Conservation (phyloP, 129 eudicot species). For the Tagetes erecta region DNA sequence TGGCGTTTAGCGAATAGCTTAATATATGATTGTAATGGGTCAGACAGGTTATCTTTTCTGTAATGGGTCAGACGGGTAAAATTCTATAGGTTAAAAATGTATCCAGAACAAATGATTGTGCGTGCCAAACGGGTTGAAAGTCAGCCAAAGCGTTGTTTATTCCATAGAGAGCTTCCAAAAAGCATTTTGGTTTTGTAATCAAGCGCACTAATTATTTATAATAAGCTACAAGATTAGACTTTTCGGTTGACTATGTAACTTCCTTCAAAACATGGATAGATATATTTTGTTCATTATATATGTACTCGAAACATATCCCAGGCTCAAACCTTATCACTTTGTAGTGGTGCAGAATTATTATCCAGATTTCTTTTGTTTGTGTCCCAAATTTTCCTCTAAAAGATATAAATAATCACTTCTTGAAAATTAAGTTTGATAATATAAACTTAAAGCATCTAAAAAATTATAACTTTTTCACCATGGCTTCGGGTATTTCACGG, state of each 20-base stretch:
- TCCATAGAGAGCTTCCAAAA: background rate
- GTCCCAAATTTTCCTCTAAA: background rate
- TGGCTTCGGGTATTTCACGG: background rate
- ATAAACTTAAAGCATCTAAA: background rate
- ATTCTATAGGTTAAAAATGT: background rate
- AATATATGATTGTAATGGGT: background rate
- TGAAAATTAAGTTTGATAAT: conserved; percentile 7
- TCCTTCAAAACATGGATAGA: conserved; percentile 4
- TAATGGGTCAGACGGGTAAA: background rate
- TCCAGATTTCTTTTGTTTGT: conserved; percentile 22
- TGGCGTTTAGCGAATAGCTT: background rate
- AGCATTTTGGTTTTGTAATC: background rate
- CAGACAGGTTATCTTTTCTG: background rate
- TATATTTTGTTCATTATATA: background rate
- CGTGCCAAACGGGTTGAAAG: background rate
- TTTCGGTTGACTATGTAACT: background rate
- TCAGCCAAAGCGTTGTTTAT: background rate
- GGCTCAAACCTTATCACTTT: conserved; percentile 34
- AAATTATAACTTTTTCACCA: background rate
- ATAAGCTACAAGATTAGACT: conserved; percentile 7
- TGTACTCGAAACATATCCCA: conserved; percentile 10
- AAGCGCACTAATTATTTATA: background rate
- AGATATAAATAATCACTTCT: conserved; percentile 14
- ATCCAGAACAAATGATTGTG: background rate
- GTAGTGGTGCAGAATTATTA: conserved; percentile 36